Evolutionary conservation across 2,329 filamentous ascomycete species (phyloP).

Genomic region (Pestalotiopsis sp.): DNA sequence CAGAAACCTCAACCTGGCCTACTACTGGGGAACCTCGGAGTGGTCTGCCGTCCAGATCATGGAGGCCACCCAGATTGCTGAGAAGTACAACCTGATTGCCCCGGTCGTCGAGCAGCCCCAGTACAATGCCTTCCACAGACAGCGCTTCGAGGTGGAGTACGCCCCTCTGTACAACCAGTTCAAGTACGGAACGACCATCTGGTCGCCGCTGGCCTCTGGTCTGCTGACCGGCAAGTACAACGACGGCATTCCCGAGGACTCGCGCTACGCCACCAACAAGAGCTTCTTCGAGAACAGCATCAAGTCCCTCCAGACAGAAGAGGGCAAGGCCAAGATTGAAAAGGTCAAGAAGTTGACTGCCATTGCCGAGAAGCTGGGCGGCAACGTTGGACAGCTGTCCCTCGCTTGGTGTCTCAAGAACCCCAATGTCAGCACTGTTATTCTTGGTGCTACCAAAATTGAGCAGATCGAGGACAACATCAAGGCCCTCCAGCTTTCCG

Average conservation of each 20-base stretch:
- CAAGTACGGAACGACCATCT: conserved; percentile 54
- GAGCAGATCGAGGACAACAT: conserved; percentile 56
- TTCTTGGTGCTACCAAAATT: conserved; percentile 52
- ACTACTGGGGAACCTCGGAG: conserved; percentile 64
- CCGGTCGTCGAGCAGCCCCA: conserved; percentile 49
- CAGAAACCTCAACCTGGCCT: conserved; percentile 51
- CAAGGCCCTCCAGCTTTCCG: conserved; percentile 44
- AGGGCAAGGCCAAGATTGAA: conserved; percentile 53
- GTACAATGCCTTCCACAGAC: conserved; percentile 63
- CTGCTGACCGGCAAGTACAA: conserved; percentile 67
- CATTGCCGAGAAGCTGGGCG: conserved; percentile 60
- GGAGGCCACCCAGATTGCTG: conserved; percentile 56
- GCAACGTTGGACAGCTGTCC: conserved; percentile 51
- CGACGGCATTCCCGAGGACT: conserved; percentile 61
- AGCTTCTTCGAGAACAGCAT: conserved; percentile 64
- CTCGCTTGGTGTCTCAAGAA: conserved; percentile 58
- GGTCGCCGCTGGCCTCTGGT: conserved; percentile 54
- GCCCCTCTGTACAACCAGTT: conserved; percentile 57
- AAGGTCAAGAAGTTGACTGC: conserved; percentile 45
- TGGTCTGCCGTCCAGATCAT: conserved; percentile 62
- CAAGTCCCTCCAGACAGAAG: conserved; percentile 60
- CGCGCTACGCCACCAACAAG: conserved; percentile 62
- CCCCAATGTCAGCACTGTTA: conserved; percentile 53
- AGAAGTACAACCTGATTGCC: conserved; percentile 61
- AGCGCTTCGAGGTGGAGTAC: conserved; percentile 64